Conservation (phyloP, 1,139 yeast genomes). For the Debaryomyces coudertii region DNA sequence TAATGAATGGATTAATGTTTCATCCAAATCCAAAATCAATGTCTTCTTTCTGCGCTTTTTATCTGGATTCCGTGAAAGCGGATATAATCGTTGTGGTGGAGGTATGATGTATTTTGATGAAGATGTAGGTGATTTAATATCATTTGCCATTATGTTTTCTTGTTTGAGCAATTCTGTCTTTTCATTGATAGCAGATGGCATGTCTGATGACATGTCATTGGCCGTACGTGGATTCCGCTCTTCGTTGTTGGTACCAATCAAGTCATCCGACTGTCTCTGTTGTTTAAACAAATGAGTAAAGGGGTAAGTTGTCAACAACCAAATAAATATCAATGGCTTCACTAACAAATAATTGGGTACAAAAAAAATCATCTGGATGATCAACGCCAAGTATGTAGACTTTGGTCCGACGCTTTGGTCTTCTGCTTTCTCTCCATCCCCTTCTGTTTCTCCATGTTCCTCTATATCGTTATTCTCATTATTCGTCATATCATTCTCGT, state of each 20-base stretch:
- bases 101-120: constrained; percentile 52
- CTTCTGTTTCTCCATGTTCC: neutral
- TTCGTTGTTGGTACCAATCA: constrained; percentile 6
- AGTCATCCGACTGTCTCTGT: neutral
- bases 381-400: constrained; percentile 4
- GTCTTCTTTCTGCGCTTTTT: constrained; percentile 56
- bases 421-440: constrained; percentile 11
- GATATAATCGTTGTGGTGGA: constrained; percentile 51
- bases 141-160: constrained; percentile 44
- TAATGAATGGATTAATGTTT: constrained; percentile 88
- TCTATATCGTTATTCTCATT: neutral
- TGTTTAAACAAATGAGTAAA: constrained; percentile 16
- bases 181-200: constrained; percentile 28
- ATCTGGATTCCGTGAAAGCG: constrained; percentile 46
- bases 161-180: constrained; percentile 48
- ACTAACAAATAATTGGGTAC: constrained; percentile 26
- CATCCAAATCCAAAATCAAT: constrained; percentile 86
- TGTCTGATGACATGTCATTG: neutral
- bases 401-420: constrained; percentile 21
- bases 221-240: constrained; percentile 1
- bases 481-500: constrained; percentile 5
- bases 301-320: constrained; percentile 27
- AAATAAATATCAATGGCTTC: constrained; percentile 24
- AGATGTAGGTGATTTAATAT: constrained; percentile 60
- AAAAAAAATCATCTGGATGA: constrained; percentile 18